These are phyloP conservation scores for Incumbomyces lentus DNA, from an alignment of 2,329 filamentous ascomycete species.

Conservation along the genomic window DNA sequence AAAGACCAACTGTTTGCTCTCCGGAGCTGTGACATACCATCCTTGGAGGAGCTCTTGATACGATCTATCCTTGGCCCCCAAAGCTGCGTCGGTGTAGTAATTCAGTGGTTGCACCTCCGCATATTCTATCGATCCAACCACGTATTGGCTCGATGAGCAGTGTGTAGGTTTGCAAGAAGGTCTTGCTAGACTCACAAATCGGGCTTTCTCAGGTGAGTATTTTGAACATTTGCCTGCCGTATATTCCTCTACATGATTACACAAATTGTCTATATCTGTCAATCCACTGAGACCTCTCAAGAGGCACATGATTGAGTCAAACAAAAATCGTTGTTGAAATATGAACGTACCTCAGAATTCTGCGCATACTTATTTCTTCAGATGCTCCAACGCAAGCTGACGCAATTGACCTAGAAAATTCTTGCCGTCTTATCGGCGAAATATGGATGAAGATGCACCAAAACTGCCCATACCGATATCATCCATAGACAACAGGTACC, in stretches of 20 bases:
- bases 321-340: slow-evolving; percentile 39
- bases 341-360: slow-evolving; percentile 10
- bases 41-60: too few species aligned
- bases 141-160: too few species aligned
- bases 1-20: not conserved
- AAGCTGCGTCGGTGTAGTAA: too few species aligned
- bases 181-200: too few species aligned
- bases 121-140: too few species aligned
- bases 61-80: too few species aligned
- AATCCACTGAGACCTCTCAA: slow-evolving; percentile 59
- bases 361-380: not conserved
- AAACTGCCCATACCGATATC: slow-evolving; percentile 65
- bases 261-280: slow-evolving; percentile 52
- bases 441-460: slow-evolving; percentile 23
- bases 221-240: not conserved
- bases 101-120: too few species aligned
- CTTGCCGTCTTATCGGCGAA: not conserved
- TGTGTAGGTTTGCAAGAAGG: too few species aligned
- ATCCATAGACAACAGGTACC: slow-evolving; percentile 66
- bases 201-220: too few species aligned
- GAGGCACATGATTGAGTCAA: slow-evolving; percentile 37
- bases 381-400: not conserved
- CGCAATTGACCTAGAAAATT: not conserved
- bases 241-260: slow-evolving; percentile 47
- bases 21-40: not conserved